Conservation (phyloP, 345 rosid species). For the Firmiana major region DNA sequence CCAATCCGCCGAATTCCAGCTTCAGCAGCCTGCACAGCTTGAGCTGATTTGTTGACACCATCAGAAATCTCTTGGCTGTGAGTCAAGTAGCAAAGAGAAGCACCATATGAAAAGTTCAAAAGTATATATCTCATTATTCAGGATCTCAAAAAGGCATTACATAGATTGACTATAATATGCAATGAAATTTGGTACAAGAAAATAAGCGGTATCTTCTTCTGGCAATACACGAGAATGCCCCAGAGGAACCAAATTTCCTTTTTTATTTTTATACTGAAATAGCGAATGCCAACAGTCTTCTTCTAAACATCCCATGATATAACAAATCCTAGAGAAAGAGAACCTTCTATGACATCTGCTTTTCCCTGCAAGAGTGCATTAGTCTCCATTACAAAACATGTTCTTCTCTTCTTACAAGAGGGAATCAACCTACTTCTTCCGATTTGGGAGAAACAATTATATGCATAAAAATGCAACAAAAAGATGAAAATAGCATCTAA, state of each 20-base stretch:
- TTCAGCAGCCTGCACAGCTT: slow-evolving; percentile 88
- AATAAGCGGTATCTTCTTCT: neutral
- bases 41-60: slow-evolving; percentile 85
- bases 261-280: neutral
- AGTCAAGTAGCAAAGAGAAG: slow-evolving; percentile 8
- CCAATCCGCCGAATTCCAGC: slow-evolving; percentile 84
- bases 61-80: slow-evolving; percentile 84
- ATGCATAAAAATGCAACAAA: neutral
- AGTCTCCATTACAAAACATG: neutral
- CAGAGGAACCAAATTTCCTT: neutral
- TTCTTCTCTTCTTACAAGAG: neutral
- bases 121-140: neutral
- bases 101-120: neutral
- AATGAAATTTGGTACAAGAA: neutral
- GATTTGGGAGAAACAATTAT: neutral
- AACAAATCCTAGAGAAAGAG: neutral
- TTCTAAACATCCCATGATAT: neutral
- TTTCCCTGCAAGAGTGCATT: neutral
- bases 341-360: neutral
- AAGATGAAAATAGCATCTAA: neutral
- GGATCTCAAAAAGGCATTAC: neutral
- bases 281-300: neutral
- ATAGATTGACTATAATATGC: neutral
- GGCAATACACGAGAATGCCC: neutral
- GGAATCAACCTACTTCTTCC: neutral